phyloP scores from a whole-genome alignment of 805 yeast genomes.

The Wickerhamiella sergipiensis region DNA sequence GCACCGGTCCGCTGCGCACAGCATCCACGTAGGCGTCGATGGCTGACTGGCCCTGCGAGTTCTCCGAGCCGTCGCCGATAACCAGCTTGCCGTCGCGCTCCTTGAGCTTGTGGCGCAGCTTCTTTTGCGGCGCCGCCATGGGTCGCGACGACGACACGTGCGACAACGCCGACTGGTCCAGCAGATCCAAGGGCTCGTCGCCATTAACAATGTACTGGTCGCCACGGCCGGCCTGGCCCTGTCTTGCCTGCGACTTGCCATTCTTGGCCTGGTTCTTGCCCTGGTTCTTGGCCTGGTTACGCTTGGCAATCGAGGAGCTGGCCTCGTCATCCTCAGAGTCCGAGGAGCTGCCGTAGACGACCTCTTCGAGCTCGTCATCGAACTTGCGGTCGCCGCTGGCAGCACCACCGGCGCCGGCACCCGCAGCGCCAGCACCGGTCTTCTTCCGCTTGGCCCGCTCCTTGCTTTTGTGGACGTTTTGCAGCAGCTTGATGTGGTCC shows the following conservation, averaged over 20 bases:
- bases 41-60: slow-evolving; percentile 32
- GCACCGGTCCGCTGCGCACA: slow-evolving; percentile 79
- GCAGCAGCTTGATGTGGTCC: slow-evolving; percentile 68
- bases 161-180: slow-evolving; percentile 73
- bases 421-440: slow-evolving; percentile 25
- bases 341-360: slow-evolving; percentile 62
- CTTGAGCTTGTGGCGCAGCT: slow-evolving; percentile 22
- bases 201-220: slow-evolving; percentile 57
- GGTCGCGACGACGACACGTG: slow-evolving; percentile 86
- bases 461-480: slow-evolving; percentile 73
- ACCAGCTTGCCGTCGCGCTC: slow-evolving; percentile 54
- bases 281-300: background rate
- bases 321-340: slow-evolving; percentile 36
- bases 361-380: slow-evolving; percentile 86
- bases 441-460: slow-evolving; percentile 71
- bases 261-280: background rate
- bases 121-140: slow-evolving; percentile 29
- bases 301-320: background rate
- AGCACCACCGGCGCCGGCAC: slow-evolving; percentile 22
- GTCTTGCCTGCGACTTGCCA: background rate
- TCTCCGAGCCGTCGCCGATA: slow-evolving; percentile 36
- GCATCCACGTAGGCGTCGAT: slow-evolving; percentile 91
- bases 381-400: slow-evolving; percentile 32
- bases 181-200: slow-evolving; percentile 65
- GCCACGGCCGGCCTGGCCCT: slow-evolving; percentile 25